phyloP scores from a whole-genome alignment of 2,329 filamentous ascomycete species.

The Mycosphaerella sp. region DNA sequence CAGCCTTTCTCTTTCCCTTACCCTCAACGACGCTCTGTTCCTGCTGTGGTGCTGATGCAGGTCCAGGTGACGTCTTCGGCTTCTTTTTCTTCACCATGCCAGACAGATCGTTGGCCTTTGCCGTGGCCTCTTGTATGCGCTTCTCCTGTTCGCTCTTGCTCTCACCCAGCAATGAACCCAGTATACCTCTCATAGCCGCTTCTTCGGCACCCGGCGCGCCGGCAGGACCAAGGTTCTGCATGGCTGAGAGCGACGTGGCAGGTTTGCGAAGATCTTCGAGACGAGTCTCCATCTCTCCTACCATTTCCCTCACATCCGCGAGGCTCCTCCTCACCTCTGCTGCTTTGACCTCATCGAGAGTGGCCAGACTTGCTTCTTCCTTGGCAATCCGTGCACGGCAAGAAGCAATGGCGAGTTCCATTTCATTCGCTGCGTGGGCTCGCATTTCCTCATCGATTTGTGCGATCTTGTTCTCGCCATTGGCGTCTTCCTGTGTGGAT shows the following conservation, averaged over 20 bases:
- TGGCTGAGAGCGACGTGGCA: constrained; percentile 50
- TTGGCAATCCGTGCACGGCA: constrained; percentile 64
- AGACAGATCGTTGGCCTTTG: constrained; percentile 65
- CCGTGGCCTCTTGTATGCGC: constrained; percentile 65
- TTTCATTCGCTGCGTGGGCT: constrained; percentile 63
- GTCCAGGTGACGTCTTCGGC: constrained; percentile 13
- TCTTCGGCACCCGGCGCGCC: constrained; percentile 39
- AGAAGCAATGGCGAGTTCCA: constrained; percentile 67
- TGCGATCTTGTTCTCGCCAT: constrained; percentile 33
- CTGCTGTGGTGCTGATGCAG: constrained; percentile 6
- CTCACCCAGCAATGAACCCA: constrained; percentile 59
- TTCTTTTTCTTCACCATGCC: constrained; percentile 66
- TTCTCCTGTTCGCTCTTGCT: constrained; percentile 56
- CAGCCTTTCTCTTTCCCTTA: constrained; percentile 31
- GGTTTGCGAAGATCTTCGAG: constrained; percentile 63
- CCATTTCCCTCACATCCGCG: constrained; percentile 68
- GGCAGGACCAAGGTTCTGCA: constrained; percentile 42
- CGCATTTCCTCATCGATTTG: constrained; percentile 63
- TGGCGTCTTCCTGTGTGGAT: constrained; percentile 47
- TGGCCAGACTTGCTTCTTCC: constrained; percentile 60
- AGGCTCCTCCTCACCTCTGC: constrained; percentile 60
- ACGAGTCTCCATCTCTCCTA: constrained; percentile 72
- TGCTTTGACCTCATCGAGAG: constrained; percentile 49
- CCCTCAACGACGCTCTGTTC: constrained; percentile 18
- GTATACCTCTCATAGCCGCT: constrained; percentile 53